Percentiles rank a stretch among this genome's conserved stretches.
Conservation (phyloP, 2,329 filamentous ascomycete species). For the Mycosphaerelloides madeirae region DNA sequence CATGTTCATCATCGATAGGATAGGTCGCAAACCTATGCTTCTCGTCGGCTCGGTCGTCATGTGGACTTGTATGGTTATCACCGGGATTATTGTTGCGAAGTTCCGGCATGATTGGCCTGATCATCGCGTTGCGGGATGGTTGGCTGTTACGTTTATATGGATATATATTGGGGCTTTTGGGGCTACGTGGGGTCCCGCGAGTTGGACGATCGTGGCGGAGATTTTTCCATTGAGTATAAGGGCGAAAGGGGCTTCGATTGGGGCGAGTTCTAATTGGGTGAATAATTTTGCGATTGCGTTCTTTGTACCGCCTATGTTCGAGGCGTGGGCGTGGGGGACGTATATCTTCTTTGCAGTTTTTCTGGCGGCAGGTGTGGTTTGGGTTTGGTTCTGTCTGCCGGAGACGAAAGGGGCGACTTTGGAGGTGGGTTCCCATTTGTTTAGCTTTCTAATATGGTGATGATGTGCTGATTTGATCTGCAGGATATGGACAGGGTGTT, state of each 20-base stretch:
- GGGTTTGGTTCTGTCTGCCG: slow-evolving; percentile 52
- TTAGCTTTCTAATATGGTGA: too few species aligned
- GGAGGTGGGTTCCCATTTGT: too few species aligned
- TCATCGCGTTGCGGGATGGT: slow-evolving; percentile 62
- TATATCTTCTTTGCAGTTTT: slow-evolving; percentile 59
- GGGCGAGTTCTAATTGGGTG: slow-evolving; percentile 39
- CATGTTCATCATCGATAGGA: slow-evolving; percentile 39
- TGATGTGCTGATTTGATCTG: too few species aligned
- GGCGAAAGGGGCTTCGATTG: slow-evolving; percentile 38
- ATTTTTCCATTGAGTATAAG: slow-evolving; percentile 26
- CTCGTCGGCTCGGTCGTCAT: slow-evolving; percentile 44
- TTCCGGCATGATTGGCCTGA: slow-evolving; percentile 41
- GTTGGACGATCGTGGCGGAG: slow-evolving; percentile 54
- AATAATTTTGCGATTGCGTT: slow-evolving; percentile 57
- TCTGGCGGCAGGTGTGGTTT: slow-evolving; percentile 46
- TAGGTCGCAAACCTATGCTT: slow-evolving; percentile 38
- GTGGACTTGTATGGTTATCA: slow-evolving; percentile 45
- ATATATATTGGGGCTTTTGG: slow-evolving; percentile 70
- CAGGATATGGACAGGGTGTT: slow-evolving; percentile 28
- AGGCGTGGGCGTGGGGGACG: slow-evolving; percentile 55
- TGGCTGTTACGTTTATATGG: slow-evolving; percentile 63
- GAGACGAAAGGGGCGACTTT: slow-evolving; percentile 52
- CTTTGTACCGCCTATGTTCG: slow-evolving; percentile 28
- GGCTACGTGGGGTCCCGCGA: slow-evolving; percentile 64
- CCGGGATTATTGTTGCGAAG: slow-evolving; percentile 51